phyloP scores from a whole-genome alignment of 2,329 filamentous ascomycete species.

The Ilyonectria destructans region DNA sequence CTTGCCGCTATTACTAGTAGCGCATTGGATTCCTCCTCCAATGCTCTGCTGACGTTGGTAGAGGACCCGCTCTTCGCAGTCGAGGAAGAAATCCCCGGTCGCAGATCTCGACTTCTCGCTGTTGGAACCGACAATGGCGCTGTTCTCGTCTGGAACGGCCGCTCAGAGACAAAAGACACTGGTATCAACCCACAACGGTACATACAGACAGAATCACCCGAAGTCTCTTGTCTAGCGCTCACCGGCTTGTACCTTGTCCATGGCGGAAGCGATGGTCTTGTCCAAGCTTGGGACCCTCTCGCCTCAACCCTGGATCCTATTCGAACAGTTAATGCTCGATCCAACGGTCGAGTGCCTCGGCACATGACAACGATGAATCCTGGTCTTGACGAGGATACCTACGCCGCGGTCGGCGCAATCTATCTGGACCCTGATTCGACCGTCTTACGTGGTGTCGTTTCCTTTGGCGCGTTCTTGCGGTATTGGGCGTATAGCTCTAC shows the following conservation, averaged over 20 bases:
- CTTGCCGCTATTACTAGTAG: constrained; percentile 77
- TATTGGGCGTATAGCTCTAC: constrained; percentile 96
- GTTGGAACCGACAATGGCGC: constrained; percentile 84
- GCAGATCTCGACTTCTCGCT: constrained; percentile 85
- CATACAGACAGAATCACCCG: constrained; percentile 92
- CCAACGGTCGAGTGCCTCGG: constrained; percentile 86
- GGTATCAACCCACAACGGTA: constrained; percentile 80
- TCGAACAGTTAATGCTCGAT: constrained; percentile 88
- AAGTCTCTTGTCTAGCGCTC: constrained; percentile 86
- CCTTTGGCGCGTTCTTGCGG: constrained; percentile 88
- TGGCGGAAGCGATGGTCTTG: constrained; percentile 93
- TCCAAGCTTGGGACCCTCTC: constrained; percentile 97
- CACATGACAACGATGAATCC: constrained; percentile 71
- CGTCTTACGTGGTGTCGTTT: constrained; percentile 86
- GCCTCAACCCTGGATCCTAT: constrained; percentile 85
- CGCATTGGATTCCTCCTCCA: constrained; percentile 82
- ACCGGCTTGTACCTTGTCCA: constrained; percentile 92
- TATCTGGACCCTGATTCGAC: constrained; percentile 91
- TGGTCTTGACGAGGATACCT: constrained; percentile 79
- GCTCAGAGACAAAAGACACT: constrained; percentile 67
- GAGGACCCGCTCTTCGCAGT: constrained; percentile 79
- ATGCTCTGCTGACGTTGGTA: constrained; percentile 78
- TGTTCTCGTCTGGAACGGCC: constrained; percentile 89
- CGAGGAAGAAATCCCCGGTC: constrained; percentile 83
- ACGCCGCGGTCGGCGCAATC: constrained; percentile 87